Conservation (phyloP, 768 basidiomycete genomes). For the Xanthoconium purpureum region DNA sequence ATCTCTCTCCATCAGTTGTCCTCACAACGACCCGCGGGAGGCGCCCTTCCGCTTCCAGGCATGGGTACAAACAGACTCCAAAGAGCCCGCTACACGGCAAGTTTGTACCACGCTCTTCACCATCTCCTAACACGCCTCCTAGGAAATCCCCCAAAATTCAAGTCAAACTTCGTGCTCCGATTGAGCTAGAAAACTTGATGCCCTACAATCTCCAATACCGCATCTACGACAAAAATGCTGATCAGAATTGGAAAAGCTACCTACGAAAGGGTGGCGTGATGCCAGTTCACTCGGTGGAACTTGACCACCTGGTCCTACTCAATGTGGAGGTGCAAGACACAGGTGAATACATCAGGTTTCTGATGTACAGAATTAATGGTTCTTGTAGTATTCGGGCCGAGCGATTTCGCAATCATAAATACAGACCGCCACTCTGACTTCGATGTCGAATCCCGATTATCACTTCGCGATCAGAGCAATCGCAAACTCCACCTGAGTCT, state of each 20-base stretch:
- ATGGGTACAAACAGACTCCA: constrained; percentile 74
- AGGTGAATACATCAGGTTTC: constrained; percentile 41
- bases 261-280: constrained; percentile 90
- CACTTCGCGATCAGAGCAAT: constrained; percentile 67
- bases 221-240: constrained; percentile 94
- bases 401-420: constrained; percentile 97
- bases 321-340: constrained; percentile 92
- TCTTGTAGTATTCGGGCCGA: constrained; percentile 76
- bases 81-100: constrained; percentile 54
- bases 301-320: constrained; percentile 83
- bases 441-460: constrained; percentile 70
- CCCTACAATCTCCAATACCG: constrained; percentile 94
- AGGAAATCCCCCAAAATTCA: constrained; percentile 86
- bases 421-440: constrained; percentile 90
- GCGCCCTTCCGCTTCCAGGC: constrained; percentile 94
- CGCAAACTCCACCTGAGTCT: constrained; percentile 77
- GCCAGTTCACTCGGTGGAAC: constrained; percentile 94
- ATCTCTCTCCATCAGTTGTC: constrained; percentile 79
- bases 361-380: not conserved
- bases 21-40: constrained; percentile 75
- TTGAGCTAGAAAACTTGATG: constrained; percentile 93
- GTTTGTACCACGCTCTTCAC: constrained; percentile 15
- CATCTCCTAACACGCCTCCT: constrained; percentile 7
- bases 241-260: constrained; percentile 94
- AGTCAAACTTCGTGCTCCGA: constrained; percentile 83